Percentiles rank a stretch among this genome's conserved stretches.
phyloP scores from a whole-genome alignment of 176 grass and related monocot genomes.

The Tillandsia leiboldiana region DNA sequence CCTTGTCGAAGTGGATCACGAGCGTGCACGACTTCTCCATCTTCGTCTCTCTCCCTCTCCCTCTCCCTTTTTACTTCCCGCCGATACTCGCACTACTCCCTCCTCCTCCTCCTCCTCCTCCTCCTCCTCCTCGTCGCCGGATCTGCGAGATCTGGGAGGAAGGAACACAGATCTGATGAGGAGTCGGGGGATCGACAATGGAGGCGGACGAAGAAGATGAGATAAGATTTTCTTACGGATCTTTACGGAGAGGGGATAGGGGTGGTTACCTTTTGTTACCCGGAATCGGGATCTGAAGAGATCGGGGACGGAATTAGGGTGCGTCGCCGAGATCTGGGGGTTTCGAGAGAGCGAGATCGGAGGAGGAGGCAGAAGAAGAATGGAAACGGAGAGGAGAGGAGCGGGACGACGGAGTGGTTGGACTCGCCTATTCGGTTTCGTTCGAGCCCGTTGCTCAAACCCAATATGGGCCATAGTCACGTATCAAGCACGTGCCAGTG shows the following conservation, averaged over 20 bases:
- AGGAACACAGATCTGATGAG: background rate
- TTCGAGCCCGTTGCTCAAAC: background rate
- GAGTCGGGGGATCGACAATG: background rate
- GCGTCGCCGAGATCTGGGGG: conserved; percentile 12
- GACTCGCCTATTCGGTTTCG: background rate
- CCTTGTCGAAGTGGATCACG: conserved; percentile 75
- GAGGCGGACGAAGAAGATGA: background rate
- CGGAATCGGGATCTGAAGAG: background rate
- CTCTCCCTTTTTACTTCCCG: no score
- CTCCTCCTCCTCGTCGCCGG: no score
- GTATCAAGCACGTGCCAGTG: no score
- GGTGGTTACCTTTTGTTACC: no score
- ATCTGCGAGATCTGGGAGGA: conserved; percentile 13
- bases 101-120: no score
- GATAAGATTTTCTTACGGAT: background rate
- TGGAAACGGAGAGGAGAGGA: conserved; percentile 3
- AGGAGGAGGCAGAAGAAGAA: conserved; percentile 7
- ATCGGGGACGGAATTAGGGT: background rate
- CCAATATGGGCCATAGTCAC: no score
- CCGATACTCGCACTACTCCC: no score
- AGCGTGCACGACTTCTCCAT: conserved; percentile 54
- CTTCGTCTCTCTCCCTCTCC: no score
- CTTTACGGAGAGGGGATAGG: no score
- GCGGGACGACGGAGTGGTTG: background rate
- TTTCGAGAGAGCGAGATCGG: background rate